phyloP scores from a whole-genome alignment of 306 rosid genomes.

The Pterocarpus macrocarpus region DNA sequence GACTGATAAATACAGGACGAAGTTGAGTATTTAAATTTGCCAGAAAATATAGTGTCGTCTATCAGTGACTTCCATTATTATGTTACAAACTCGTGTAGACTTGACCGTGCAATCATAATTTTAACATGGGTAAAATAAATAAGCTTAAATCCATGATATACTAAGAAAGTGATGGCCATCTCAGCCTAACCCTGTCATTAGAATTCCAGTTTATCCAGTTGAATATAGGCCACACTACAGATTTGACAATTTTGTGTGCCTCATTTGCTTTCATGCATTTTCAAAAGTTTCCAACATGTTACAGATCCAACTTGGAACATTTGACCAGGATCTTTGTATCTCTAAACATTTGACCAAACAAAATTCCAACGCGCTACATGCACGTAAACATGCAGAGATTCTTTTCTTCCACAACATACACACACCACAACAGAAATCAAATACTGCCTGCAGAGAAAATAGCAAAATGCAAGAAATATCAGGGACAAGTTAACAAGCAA shows the following conservation, averaged over 20 bases:
- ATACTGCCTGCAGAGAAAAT: not conserved
- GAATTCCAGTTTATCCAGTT: not conserved
- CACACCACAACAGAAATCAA: not conserved
- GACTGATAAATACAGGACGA: not conserved
- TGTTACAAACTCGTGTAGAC: not conserved
- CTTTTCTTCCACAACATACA: constrained; percentile 8
- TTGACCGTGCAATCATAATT: not conserved
- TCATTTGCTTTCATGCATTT: constrained; percentile 21
- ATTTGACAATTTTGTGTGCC: not conserved
- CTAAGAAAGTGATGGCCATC: constrained; percentile 25
- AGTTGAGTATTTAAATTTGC: constrained; percentile 29
- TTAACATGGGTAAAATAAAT: constrained; percentile 2
- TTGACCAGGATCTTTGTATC: not conserved
- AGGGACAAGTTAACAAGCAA: too few relatives aligned
- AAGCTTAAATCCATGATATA: constrained; percentile 14
- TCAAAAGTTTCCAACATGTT: too few relatives aligned
- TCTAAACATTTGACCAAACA: not conserved
- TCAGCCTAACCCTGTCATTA: constrained; percentile 9
- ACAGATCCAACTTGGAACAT: too few relatives aligned
- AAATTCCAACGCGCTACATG: constrained; percentile 25
- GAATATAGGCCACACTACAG: not conserved
- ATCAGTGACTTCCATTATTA: constrained; percentile 12
- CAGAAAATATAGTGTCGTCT: not conserved
- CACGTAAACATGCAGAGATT: constrained; percentile 24
- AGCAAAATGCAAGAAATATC: not conserved